Base-by-base conservation (phyloP, 768 basidiomycete species). In the Auriscalpium orientale region DNA sequence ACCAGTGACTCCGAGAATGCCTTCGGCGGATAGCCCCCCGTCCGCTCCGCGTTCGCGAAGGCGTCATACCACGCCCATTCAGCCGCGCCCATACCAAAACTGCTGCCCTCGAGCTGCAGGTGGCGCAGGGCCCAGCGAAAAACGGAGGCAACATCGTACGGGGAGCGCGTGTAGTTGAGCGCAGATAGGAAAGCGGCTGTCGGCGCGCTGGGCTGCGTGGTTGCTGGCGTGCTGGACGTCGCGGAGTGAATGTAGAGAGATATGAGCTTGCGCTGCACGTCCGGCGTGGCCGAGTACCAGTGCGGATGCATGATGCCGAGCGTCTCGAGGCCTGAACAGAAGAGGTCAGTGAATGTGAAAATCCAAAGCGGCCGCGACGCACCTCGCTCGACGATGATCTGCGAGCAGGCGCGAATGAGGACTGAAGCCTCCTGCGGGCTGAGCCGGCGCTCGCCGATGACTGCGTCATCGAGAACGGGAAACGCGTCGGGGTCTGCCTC, bases 241-340 rank as follows among this genome's bases (percentile, higher is more conserved):
- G 86, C 74, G 1, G 87, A 87, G 60, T 78, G 79, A 58, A 91
- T 74, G 72, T 85, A 91, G 56, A 82, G 78, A 16, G 86, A 86
- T 55, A 90, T 81, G 35, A 91, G 81, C 58, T 68, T 75, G 61
- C 72, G 82, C 67, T 91, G 89, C n/a, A 78, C 70, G 10, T 81
- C 79, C 8, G 81, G 80, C 7, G 86, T 89, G 9, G 89, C 77
- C 43, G 88, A 84, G 67, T 86, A 76, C 89, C 87, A 91, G 66
- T 91, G 85, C 6, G 90, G 87, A 63, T 87, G 86, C 87, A 91
- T 91, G 47, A 91, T 76, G 18, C 89, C 90, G 47, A 88, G 82
- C 4, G 85, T 83, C 66, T 90, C 87, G 51, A 90, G 74, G n/a
- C 89, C 89, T 91, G 57, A 12, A 34, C 63, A 18, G 46, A 50